Percentiles rank a stretch among this genome's conserved stretches.
Evolutionary conservation across 2,329 filamentous ascomycete genomes (phyloP).

Genomic region (Didymella glomerata): DNA sequence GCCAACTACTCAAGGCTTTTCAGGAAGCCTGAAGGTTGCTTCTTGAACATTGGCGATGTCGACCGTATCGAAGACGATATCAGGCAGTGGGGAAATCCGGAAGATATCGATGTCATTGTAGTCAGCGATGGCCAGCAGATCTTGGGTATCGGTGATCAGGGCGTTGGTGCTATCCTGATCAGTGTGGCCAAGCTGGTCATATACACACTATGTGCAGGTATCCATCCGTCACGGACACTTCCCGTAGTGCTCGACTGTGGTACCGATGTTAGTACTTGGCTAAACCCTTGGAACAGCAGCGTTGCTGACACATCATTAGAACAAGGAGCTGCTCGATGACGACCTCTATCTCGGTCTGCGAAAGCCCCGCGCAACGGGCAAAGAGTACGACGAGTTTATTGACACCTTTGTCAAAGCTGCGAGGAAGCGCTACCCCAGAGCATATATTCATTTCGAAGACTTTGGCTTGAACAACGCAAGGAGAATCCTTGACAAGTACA

Average conservation of each 20-base stretch:
- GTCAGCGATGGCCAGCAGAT: constrained; percentile 80
- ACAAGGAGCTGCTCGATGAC: constrained; percentile 75
- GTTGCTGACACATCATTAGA: constrained; percentile 53
- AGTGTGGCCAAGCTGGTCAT: constrained; percentile 83
- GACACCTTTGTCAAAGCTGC: constrained; percentile 76
- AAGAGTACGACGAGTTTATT: constrained; percentile 79
- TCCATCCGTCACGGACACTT: constrained; percentile 79
- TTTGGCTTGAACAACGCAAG: constrained; percentile 82
- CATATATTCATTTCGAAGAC: constrained; percentile 90
- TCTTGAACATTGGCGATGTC: constrained; percentile 75
- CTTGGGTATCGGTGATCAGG: constrained; percentile 88
- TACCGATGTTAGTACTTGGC: constrained; percentile 65
- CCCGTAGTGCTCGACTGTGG: constrained; percentile 87
- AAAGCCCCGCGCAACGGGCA: constrained; percentile 71
- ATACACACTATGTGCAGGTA: constrained; percentile 85
- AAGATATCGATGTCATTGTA: constrained; percentile 88
- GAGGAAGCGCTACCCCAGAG: constrained; percentile 75
- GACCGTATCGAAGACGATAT: constrained; percentile 72
- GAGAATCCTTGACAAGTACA: constrained; percentile 78
- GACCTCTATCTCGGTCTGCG: constrained; percentile 80
- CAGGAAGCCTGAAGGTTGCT: constrained; percentile 80
- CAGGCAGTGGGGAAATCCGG: constrained; percentile 70
- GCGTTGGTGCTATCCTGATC: constrained; percentile 84
- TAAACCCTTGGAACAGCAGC: background rate
- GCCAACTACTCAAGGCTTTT: constrained; percentile 83